Percentiles rank a stretch among this genome's conserved stretches.
phyloP scores from a whole-genome alignment of 2,329 filamentous ascomycete genomes.

The Cryphonectria nitschkei region DNA sequence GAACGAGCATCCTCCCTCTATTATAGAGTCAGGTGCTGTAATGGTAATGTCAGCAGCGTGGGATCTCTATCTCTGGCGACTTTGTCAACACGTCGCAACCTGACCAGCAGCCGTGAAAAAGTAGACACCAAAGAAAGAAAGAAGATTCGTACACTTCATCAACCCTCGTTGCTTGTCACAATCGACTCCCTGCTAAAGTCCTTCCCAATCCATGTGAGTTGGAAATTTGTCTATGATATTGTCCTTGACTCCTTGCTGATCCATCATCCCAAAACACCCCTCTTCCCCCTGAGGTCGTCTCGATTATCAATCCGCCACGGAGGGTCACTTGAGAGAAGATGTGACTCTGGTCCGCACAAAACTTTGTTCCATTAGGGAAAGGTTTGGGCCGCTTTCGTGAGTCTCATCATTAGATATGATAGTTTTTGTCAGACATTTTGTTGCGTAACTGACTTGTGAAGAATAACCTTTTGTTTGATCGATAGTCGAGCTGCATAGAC shows the following conservation, averaged over 20 bases:
- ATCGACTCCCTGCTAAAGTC: not conserved
- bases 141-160: not conserved
- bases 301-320: too few species aligned
- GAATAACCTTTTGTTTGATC: not conserved
- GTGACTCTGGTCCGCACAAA: too few species aligned
- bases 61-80: not conserved
- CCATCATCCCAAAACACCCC: too few species aligned
- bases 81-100: not conserved
- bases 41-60: not conserved
- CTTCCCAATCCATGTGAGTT: not conserved
- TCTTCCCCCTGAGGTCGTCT: too few species aligned
- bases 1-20: not conserved
- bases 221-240: too few species aligned
- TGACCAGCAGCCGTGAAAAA: not conserved
- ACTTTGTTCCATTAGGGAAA: too few species aligned
- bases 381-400: too few species aligned
- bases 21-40: not conserved
- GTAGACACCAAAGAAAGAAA: not conserved
- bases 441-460: too few species aligned
- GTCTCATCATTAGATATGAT: too few species aligned
- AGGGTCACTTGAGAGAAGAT: too few species aligned
- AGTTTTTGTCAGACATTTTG: too few species aligned
- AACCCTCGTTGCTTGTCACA: not conserved
- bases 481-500: not conserved
- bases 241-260: too few species aligned